Evolutionary conservation across 208 protist species (phyloP), one percentile per base, ranked within the genome.

Genomic region (Trypanosoma rangeli): DNA sequence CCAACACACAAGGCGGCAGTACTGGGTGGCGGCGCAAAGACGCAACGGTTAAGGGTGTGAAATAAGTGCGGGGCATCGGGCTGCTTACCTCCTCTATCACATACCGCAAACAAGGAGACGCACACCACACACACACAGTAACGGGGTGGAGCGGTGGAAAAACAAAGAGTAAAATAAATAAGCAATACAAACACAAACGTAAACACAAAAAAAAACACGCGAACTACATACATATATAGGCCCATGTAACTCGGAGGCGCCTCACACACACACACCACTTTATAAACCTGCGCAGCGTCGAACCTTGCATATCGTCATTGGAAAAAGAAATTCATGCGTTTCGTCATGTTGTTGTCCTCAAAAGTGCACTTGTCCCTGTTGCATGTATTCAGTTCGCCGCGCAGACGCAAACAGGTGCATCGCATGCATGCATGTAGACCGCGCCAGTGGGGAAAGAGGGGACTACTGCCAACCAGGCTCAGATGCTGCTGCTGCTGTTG

Each of bases 401-500:
- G 7, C 7, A 37, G 33, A 37, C 33, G 33, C 33, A 37, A 7
- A 7, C 33, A 37, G 33, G n/a, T n/a, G n/a, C n/a, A n/a, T n/a
- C n/a, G n/a, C n/a, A n/a, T n/a, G n/a, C n/a, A n/a, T n/a, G n/a
- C n/a, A n/a, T n/a, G n/a, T n/a, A n/a, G n/a, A n/a, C n/a, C 9
- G 18, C 49, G n/a, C 24, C 49, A 26, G 9, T 9, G 20, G 22
- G 29, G 58, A 35, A 18, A 9, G 2, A 29, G 33, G 24, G 13
- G 29, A 0, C 12, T 26, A 68, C 28, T 18, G 80, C 73, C 55
- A 57, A 49, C 46, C 52, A 75, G 28, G n/a, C 68, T 68, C 29
- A 74, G 10, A 54, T 82, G 52, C 39, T 73, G 42, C 68, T 74
- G 63, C 31, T 39, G 26, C 39, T 73, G 42, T 62, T 74, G 63